Conservation (phyloP, 768 basidiomycete species). For the Heimioporus sp. region DNA sequence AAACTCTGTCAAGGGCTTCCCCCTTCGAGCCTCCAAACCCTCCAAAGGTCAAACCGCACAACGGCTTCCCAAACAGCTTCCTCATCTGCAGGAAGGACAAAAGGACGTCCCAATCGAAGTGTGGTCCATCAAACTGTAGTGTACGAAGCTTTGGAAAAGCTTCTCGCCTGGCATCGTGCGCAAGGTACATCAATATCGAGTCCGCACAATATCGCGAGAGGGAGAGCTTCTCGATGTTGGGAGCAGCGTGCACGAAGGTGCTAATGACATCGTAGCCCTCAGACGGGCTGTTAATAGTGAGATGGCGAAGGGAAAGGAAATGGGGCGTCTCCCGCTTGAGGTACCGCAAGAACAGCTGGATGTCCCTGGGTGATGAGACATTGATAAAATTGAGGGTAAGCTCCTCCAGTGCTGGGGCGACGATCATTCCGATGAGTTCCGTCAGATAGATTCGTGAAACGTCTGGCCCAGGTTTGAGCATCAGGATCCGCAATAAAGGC, state of each 20-base stretch:
- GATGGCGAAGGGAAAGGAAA: slow-evolving; percentile 23
- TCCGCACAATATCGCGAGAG: slow-evolving; percentile 25
- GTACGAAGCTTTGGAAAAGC: slow-evolving; percentile 21
- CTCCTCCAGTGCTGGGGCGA: slow-evolving; percentile 24
- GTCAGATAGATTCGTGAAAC: slow-evolving; percentile 29
- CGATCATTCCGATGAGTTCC: slow-evolving; percentile 19
- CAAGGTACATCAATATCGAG: slow-evolving; percentile 23
- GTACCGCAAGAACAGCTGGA: slow-evolving; percentile 27
- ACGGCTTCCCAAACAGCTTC: slow-evolving; percentile 16
- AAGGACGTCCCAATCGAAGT: slow-evolving; percentile 28
- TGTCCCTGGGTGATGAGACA: slow-evolving; percentile 24
- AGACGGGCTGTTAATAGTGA: slow-evolving; percentile 24
- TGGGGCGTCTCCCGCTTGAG: slow-evolving; percentile 26
- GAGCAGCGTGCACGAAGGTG: slow-evolving; percentile 23
- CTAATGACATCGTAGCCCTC: slow-evolving; percentile 21
- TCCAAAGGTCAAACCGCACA: slow-evolving; percentile 15
- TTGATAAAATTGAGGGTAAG: slow-evolving; percentile 25
- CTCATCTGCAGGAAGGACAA: slow-evolving; percentile 26
- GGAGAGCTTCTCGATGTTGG: slow-evolving; percentile 23
- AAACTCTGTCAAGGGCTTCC: slow-evolving; percentile 17
- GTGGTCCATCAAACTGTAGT: slow-evolving; percentile 22
- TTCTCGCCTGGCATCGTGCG: slow-evolving; percentile 25
- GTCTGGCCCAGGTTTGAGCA: slow-evolving; percentile 24
- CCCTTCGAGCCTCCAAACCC: slow-evolving; percentile 23
- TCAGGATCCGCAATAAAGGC: slow-evolving; percentile 17